phyloP scores from a whole-genome alignment of 495 filamentous ascomycete species.

The Glarea lozoyensis region DNA sequence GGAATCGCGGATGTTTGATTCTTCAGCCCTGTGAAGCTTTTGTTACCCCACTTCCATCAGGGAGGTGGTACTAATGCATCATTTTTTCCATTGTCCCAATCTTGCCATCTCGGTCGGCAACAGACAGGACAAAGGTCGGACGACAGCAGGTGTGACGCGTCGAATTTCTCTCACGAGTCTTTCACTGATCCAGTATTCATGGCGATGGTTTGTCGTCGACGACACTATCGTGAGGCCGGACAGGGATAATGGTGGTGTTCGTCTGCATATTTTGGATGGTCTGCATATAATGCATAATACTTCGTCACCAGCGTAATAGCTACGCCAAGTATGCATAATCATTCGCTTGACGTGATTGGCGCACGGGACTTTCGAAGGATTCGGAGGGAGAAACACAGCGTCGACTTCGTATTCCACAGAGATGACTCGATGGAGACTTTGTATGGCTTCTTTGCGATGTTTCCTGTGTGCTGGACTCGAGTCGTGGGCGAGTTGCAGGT shows the following conservation, averaged over 20 bases:
- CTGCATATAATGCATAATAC: conserved; percentile 13
- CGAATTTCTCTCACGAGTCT: neutral
- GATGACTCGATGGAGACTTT: neutral
- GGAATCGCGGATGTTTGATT: neutral
- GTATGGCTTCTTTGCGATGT: neutral
- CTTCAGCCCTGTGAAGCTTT: neutral
- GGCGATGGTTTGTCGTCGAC: conserved; percentile 1
- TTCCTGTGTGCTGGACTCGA: neutral
- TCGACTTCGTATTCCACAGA: neutral
- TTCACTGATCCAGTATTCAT: neutral
- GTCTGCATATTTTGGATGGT: conserved; percentile 7
- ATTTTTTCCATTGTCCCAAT: no score
- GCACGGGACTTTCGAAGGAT: conserved; percentile 1
- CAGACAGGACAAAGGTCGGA: neutral
- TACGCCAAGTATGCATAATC: no score
- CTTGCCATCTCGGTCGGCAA: no score
- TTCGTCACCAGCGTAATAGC: neutral
- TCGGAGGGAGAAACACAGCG: no score
- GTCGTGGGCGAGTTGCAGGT: neutral
- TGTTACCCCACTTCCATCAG: no score
- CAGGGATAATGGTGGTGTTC: conserved; percentile 2
- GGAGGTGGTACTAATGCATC: no score
- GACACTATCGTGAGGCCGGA: conserved; percentile 2
- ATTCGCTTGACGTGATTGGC: conserved; percentile 1
- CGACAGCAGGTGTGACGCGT: conserved; percentile 3